A percentile compares a stretch with the other conserved stretches of the same genome.
phyloP scores from a whole-genome alignment of 441 rosid genomes.

The Geranium incanum region DNA sequence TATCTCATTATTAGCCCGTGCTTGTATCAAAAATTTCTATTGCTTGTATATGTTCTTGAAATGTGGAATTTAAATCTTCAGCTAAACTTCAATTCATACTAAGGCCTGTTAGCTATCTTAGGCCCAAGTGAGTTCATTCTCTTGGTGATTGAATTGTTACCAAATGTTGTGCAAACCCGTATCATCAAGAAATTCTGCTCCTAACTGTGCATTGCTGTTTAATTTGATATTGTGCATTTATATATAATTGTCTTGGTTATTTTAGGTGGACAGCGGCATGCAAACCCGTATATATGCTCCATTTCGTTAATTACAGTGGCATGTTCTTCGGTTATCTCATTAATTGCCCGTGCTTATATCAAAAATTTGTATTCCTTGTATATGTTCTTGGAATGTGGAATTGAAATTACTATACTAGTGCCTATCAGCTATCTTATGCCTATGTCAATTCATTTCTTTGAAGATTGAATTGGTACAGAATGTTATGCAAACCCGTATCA shows the following conservation, averaged over 20 bases:
- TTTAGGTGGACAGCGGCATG: slow-evolving; percentile 70
- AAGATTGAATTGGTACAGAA: neutral
- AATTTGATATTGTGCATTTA: neutral
- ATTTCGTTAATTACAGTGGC: neutral
- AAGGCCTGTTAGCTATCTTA: neutral
- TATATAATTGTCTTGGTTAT: neutral
- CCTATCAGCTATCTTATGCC: no score
- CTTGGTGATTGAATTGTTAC: neutral
- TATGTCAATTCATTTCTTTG: neutral
- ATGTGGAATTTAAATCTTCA: neutral
- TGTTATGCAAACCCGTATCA: neutral
- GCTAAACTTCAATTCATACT: neutral
- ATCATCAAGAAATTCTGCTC: neutral
- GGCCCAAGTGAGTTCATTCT: neutral
- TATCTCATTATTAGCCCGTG: no score
- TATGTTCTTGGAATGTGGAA: neutral
- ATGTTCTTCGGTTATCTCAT: neutral
- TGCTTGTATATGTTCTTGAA: no score
- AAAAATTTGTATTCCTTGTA: neutral
- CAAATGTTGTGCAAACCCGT: neutral
- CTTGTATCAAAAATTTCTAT: no score
- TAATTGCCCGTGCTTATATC: no score
- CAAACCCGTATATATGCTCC: neutral
- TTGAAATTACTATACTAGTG: neutral
- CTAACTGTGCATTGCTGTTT: neutral